Evolutionary conservation across 108 stramenopile genomes (phyloP), one percentile per base, ranked within the genome.

Genomic region (Cylindrotheca fusiformis): DNA sequence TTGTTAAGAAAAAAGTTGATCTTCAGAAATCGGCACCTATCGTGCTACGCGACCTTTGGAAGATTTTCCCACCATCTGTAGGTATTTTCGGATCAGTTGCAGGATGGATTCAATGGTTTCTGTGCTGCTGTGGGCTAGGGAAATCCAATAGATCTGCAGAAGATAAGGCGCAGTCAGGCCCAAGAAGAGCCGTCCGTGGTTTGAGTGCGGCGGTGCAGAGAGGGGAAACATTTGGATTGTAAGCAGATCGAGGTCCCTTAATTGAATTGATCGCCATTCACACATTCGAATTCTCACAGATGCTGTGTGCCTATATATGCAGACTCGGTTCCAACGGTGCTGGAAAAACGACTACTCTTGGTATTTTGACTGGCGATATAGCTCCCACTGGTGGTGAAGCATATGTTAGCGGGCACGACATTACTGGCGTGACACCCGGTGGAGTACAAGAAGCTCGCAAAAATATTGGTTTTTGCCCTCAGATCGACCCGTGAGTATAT

Each of bases 381-480:
- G 71, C 90, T 21, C 84, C 95, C 0, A 85, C 90, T 17, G 62
- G 64, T 25, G 96, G 96, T 2, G 73, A 83, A 50, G 94, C 94
- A 1, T 48, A 59, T 23, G 64, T 97, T 17, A 77, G 68, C 1
- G 85, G 93, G 26, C 79, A 60, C 44, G 70, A 65, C 41, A 72
- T 93, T 8, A 91, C 87, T 55, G 24, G 60, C 47, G 28, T n/a
- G 17, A 29, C 41, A 27, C 23, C n/a, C 60, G 22, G 32, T 10
- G 14, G 67, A 77, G 57, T 62, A 2, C 52, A 60, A 46, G 3
- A 72, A 90, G 50, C 76, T 84, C 25, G 70, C 74, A 53, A 77
- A 77, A 46, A 77, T 75, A 77, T 95, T 46, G 94, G 94, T 31
- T 95, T 88, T 41, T 97, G 96, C 73, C 96, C 96, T 19, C 96